Percentiles rank a stretch among this genome's conserved stretches.
These are phyloP conservation scores for Malus orientalis DNA, from an alignment of 306 rosid species.

Conservation along the genomic window DNA sequence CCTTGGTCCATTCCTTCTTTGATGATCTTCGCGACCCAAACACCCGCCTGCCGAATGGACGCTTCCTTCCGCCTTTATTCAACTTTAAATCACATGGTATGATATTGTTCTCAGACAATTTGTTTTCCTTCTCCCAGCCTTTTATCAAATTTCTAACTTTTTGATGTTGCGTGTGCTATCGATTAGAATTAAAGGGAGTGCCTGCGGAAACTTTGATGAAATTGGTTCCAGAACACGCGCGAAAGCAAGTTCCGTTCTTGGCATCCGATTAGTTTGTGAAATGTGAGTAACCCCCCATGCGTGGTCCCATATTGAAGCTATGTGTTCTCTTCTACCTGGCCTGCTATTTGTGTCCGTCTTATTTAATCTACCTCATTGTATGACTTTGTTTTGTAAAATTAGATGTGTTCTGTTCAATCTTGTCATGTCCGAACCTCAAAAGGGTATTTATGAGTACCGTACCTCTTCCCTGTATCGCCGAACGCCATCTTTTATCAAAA, in stretches of 20 bases:
- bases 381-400: constrained; percentile 44
- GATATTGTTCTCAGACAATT: constrained; percentile 1
- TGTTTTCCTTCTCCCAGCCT: neutral
- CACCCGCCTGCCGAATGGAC: constrained; percentile 86
- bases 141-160: neutral
- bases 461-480: constrained; percentile 29
- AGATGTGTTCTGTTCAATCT: constrained; percentile 42
- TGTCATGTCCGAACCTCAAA: constrained; percentile 30
- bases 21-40: constrained; percentile 85
- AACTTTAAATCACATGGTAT: constrained; percentile 90
- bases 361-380: constrained; percentile 19
- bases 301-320: constrained; percentile 32
- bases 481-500: constrained; percentile 33
- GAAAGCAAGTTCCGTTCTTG: constrained; percentile 86
- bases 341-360: constrained; percentile 20
- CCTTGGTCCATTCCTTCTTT: constrained; percentile 84
- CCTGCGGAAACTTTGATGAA: constrained; percentile 67
- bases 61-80: constrained; percentile 88
- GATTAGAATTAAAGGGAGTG: constrained; percentile 78
- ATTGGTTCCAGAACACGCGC: constrained; percentile 86
- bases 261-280: constrained; percentile 46
- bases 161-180: constrained; percentile 3
- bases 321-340: constrained; percentile 11
- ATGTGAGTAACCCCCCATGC: constrained; percentile 26
- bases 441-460: constrained; percentile 41